Base-by-base conservation (phyloP, 768 basidiomycete genomes). In the Hypholoma sublateritium region DNA sequence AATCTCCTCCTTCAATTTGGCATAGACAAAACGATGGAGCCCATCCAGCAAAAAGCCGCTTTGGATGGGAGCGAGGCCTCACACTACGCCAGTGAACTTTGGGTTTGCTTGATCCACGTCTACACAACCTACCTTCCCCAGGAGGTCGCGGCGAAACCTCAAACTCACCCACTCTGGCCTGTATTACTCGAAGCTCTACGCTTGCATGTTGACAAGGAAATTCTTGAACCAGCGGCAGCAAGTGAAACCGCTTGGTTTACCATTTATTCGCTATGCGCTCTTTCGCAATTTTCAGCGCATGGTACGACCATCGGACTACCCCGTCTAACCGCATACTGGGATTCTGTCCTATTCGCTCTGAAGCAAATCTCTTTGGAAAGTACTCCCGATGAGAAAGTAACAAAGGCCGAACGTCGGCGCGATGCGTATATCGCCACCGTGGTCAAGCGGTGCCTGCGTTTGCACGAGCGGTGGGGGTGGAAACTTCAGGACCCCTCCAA, bases 401-500 rank as follows among this genome's bases (percentile, higher is more conserved):
- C 54, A 12, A 66, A 71, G 1, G 75, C 65, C 19, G 64, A 87
- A 4, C 72, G 75, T 53, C 81, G 82, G 54, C 82, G 87, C 16
- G 91, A 95, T 67, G 70, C 77, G 7, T 95, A 95, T 65, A 72
- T 93, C 53, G 80, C 81, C 9, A 70, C 87, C 6, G 74, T 96
- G 52, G 78, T 88, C 32, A 78, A 80, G 0, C 82, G 95, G 13
- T 93, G 91, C 68, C 81, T 89, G 54, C 72, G 84, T n/a, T 70
- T 98, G 43, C 85, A 80, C 65, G 77, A 80, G 25, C 76, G 78
- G n/a, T 97, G 94, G 92, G 67, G 76, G 22, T 98, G 95, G 95
- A 65, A 67, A 12, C 75, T 91, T 25, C 72, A 80, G 13, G 78
- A 82, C 16, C 81, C 85, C 2, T 79, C 78, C 11, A 65, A 65